Base-by-base conservation (phyloP, 768 basidiomycete genomes). In the Gloeopeniophorella convolvens region DNA sequence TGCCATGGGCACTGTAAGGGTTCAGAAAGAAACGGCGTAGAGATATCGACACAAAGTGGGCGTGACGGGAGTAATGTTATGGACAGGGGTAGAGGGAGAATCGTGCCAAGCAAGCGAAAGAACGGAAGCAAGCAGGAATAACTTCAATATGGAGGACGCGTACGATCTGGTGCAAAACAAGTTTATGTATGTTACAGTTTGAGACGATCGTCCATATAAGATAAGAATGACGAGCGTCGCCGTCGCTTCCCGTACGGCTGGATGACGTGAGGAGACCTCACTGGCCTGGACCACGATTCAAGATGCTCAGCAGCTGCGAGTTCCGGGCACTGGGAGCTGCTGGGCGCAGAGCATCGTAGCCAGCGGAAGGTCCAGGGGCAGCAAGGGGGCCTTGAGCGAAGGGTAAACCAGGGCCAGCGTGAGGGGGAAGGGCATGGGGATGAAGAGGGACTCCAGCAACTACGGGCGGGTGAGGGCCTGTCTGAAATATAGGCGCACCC, bases 181-280 rank as follows among this genome's bases (percentile, higher is more conserved):
- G 24, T 48, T 48, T 43, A 43, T 36, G 34, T 54, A 54, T 54
- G 46, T 48, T 53, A 53, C 41, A 53, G 28, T 40, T 24, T 48
- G 47, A 40, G 34, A 37, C 47, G 42, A 54, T 54, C 42, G 36
- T 48, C 52, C 52, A 54, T 48, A 54, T 54, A 54, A 39, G 42
- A 48, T 43, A 43, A 37, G 24, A 33, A 27, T 27, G 42, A 52
- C n/a, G 33, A 35, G 51, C 30, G 35, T 31, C 32, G 12, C 26
- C 13, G 10, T 26, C 34, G 35, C 27, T 33, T 28, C n/a, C 33
- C 27, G 15, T 18, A 32, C 18, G 32, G 7, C 13, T 23, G n/a
- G 26, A 18, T 51, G 50, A 2, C 30, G 27, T 6, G 47, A 31
- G 50, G 42, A 24, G 51, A n/a, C 7, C 16, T 51, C 23, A 55